These are phyloP conservation scores for Colletotrichum tropicicola DNA, from an alignment of 2,329 filamentous ascomycete species.

Conservation along the genomic window DNA sequence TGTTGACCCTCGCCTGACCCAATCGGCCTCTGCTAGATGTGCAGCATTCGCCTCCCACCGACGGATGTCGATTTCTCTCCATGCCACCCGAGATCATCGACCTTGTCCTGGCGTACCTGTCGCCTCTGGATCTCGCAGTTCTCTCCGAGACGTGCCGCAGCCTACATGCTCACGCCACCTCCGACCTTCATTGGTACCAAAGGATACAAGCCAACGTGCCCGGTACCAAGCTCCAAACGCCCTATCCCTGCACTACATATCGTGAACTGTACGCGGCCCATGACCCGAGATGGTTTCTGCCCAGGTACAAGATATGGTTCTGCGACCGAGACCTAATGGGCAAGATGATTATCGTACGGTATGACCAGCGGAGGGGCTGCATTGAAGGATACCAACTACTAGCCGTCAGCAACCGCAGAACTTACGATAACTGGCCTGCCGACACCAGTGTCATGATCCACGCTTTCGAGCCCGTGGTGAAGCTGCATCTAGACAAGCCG, in stretches of 20 bases:
- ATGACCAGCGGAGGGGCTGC: slow-evolving; percentile 74
- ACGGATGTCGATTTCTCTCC: slow-evolving; percentile 49
- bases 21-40: neutral
- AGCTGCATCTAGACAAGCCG: slow-evolving; percentile 79
- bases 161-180: slow-evolving; percentile 66
- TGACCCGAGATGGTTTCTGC: slow-evolving; percentile 85
- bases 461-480: slow-evolving; percentile 75
- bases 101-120: slow-evolving; percentile 73
- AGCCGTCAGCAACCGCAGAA: slow-evolving; percentile 66
- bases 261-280: slow-evolving; percentile 78
- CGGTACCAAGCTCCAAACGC: slow-evolving; percentile 56
- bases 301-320: slow-evolving; percentile 86
- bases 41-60: neutral
- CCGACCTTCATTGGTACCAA: slow-evolving; percentile 77
- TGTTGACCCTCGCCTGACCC: neutral
- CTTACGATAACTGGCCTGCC: slow-evolving; percentile 70
- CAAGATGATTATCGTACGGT: slow-evolving; percentile 79
- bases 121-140: slow-evolving; percentile 68
- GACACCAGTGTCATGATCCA: slow-evolving; percentile 75
- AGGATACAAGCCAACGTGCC: slow-evolving; percentile 77
- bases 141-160: slow-evolving; percentile 69
- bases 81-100: slow-evolving; percentile 82
- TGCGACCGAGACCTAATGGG: slow-evolving; percentile 78
- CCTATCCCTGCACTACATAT: slow-evolving; percentile 70
- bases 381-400: slow-evolving; percentile 85